Percentiles rank a stretch among this genome's conserved stretches.
Evolutionary conservation across 140 eudicot genomes (phyloP).

Genomic region (Bidens hawaiensis): DNA sequence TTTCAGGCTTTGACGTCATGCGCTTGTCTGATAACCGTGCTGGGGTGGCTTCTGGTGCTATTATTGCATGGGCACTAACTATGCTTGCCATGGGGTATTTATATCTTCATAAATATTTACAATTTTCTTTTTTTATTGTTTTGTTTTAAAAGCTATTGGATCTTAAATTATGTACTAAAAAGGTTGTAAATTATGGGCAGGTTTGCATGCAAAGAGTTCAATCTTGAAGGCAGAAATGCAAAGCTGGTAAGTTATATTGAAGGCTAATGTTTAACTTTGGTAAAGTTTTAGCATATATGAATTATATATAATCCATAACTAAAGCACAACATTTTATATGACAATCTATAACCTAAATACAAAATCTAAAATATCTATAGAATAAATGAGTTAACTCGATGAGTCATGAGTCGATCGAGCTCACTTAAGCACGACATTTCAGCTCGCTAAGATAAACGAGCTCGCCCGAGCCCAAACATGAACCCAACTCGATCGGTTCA

Average conservation of each 20-base stretch:
- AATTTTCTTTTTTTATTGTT: neutral
- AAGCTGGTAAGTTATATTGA: constrained; percentile 46
- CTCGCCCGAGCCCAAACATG: no score
- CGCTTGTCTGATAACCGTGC: constrained; percentile 51
- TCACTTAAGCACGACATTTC: no score
- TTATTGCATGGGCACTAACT: constrained; percentile 80
- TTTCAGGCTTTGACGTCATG: constrained; percentile 51
- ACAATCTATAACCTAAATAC: no score
- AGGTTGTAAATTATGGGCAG: constrained; percentile 24
- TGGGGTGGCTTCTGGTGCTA: constrained; percentile 69
- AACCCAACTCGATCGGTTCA: no score
- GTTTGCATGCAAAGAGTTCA: constrained; percentile 78
- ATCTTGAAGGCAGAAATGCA: constrained; percentile 52
- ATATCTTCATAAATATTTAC: neutral
- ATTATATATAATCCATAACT: no score
- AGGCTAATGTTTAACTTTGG: neutral
- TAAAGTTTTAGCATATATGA: no score
- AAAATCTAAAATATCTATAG: no score
- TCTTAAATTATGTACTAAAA: neutral
- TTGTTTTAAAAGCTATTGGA: neutral
- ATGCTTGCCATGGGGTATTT: constrained; percentile 83
- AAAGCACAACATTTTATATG: no score
- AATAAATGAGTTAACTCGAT: no score
- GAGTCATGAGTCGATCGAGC: no score
- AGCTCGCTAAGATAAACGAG: no score